phyloP scores from a whole-genome alignment of 176 grass and related monocot species.

The Oryza officinalis region DNA sequence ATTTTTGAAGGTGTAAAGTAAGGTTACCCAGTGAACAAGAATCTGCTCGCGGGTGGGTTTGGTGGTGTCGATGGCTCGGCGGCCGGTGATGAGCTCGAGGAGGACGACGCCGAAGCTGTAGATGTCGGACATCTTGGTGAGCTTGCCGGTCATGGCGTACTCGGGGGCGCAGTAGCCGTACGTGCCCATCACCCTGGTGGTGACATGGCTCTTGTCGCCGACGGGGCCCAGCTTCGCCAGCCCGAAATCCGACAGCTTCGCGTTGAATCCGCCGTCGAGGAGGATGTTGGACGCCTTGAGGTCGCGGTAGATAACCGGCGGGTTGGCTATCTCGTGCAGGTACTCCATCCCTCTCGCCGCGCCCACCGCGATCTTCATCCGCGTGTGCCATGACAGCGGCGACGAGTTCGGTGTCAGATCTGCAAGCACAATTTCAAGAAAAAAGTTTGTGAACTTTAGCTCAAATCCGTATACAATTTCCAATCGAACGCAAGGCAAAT shows the following conservation, averaged over 20 bases:
- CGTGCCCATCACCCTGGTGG: slow-evolving; percentile 88
- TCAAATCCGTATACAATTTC: neutral
- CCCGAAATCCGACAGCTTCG: slow-evolving; percentile 82
- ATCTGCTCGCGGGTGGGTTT: slow-evolving; percentile 75
- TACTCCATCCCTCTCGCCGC: slow-evolving; percentile 79
- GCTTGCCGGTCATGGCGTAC: slow-evolving; percentile 73
- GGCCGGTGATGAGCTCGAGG: slow-evolving; percentile 90
- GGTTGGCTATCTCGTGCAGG: slow-evolving; percentile 82
- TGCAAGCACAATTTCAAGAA: slow-evolving; percentile 10
- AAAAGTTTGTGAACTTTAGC: neutral
- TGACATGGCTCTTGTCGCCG: slow-evolving; percentile 75
- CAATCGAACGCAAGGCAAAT: too few relatives aligned
- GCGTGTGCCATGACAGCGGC: slow-evolving; percentile 68
- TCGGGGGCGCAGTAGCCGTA: slow-evolving; percentile 92
- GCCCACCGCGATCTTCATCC: slow-evolving; percentile 79
- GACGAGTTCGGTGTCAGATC: slow-evolving; percentile 49
- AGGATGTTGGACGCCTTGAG: slow-evolving; percentile 93
- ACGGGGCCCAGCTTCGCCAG: slow-evolving; percentile 79
- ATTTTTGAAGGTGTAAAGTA: too few relatives aligned
- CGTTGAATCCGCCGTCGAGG: slow-evolving; percentile 55
- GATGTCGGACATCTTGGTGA: slow-evolving; percentile 92
- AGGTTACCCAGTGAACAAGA: slow-evolving; percentile 82
- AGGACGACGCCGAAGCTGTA: slow-evolving; percentile 88
- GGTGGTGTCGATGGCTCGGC: slow-evolving; percentile 75
- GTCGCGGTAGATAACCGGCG: slow-evolving; percentile 83